Evolutionary conservation across 2,329 filamentous ascomycete species (phyloP).

Genomic region (Chrysoporthe austroafricana): DNA sequence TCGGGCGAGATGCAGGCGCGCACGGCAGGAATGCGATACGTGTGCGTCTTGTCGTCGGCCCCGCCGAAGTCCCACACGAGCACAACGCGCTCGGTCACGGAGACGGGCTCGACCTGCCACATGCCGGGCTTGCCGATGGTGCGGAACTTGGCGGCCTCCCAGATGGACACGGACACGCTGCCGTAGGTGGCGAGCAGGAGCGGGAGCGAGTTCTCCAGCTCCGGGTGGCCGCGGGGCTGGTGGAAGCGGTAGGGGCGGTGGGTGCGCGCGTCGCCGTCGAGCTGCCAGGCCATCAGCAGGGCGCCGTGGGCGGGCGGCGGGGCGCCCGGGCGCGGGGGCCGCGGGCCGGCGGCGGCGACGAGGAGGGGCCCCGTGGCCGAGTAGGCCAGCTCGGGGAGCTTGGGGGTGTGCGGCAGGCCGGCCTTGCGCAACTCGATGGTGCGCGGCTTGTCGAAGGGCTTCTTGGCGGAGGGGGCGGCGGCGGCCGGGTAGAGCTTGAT

Average conservation of each 20-base stretch:
- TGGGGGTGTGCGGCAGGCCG: slow-evolving; percentile 42
- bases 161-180: slow-evolving; percentile 44
- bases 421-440: slow-evolving; percentile 42
- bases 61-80: slow-evolving; percentile 45
- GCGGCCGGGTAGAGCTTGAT: slow-evolving; percentile 42
- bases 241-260: slow-evolving; percentile 41
- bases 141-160: slow-evolving; percentile 45
- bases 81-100: slow-evolving; percentile 41
- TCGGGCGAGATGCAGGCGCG: slow-evolving; percentile 45
- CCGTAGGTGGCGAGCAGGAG: slow-evolving; percentile 43
- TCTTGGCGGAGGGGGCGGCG: slow-evolving; percentile 36
- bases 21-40: slow-evolving; percentile 45
- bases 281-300: slow-evolving; percentile 46
- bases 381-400: slow-evolving; percentile 46
- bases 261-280: slow-evolving; percentile 31
- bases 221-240: slow-evolving; percentile 38
- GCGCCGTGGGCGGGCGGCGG: slow-evolving; percentile 44
- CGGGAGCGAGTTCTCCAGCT: slow-evolving; percentile 46
- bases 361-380: slow-evolving; percentile 45
- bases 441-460: slow-evolving; percentile 41
- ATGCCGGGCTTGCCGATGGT: slow-evolving; percentile 37
- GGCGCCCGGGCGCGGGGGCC: slow-evolving; percentile 42
- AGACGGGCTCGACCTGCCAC: slow-evolving; percentile 40
- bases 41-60: slow-evolving; percentile 41
- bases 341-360: slow-evolving; percentile 43